Conservation (phyloP, 2,329 filamentous ascomycete genomes). For the Fusarium buxicola region DNA sequence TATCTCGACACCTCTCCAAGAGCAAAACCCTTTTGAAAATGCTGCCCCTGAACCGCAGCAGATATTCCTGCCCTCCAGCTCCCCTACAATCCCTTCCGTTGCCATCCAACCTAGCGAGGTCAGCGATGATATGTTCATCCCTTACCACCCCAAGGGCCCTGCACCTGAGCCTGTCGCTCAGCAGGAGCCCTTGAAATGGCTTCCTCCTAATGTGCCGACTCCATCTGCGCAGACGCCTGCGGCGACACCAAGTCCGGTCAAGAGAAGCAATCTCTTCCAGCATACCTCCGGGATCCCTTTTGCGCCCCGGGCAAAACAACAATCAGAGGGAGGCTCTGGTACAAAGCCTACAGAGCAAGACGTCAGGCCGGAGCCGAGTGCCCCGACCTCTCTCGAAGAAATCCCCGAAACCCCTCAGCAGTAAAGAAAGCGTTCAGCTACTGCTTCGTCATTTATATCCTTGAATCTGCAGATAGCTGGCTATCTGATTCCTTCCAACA, state of each 20-base stretch:
- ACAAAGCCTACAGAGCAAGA: background rate
- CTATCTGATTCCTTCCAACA: conserved; percentile 13
- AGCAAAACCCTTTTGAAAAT: conserved; percentile 36
- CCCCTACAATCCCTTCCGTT: conserved; percentile 47
- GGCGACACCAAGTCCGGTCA: conserved; percentile 51
- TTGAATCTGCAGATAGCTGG: conserved; percentile 11
- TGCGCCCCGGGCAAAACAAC: conserved; percentile 48
- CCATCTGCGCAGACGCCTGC: conserved; percentile 50
- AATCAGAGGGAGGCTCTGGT: conserved; percentile 8
- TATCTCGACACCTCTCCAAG: conserved; percentile 42
- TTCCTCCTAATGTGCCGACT: conserved; percentile 60
- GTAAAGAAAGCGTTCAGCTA: background rate
- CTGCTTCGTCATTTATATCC: background rate
- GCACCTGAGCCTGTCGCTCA: conserved; percentile 52
- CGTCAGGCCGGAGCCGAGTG: conserved; percentile 4
- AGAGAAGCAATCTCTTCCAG: conserved; percentile 51
- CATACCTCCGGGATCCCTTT: conserved; percentile 62
- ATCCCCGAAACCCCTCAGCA: conserved; percentile 18
- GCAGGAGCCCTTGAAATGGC: conserved; percentile 61
- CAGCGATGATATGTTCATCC: conserved; percentile 59
- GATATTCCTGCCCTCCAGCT: conserved; percentile 44
- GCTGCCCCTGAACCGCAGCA: conserved; percentile 40
- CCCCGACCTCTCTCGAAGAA: conserved; percentile 4
- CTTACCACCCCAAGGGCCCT: conserved; percentile 67
- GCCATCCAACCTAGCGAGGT: conserved; percentile 44